Base-by-base conservation (phyloP, 1,284 basidiomycete species). In the Trametes hirsuta region DNA sequence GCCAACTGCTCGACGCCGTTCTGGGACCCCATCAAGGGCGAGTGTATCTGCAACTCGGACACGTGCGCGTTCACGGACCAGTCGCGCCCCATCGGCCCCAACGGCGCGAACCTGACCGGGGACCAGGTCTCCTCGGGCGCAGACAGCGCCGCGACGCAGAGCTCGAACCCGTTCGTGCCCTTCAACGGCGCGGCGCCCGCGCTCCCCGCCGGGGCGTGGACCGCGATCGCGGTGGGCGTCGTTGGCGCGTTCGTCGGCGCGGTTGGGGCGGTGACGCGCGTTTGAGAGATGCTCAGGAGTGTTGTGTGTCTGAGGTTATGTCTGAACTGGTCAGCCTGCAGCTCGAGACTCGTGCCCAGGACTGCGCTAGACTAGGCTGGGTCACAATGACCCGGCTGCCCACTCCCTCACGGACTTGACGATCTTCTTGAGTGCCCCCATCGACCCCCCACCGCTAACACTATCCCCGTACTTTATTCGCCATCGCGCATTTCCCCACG, bases 1-100 rank as follows among this genome's bases (percentile, higher is more conserved):
- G 64, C 79, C 9, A 90, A 91, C 77, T 93, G 91, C 74, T 87
- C 86, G 9, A 92, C 90, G 6, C 80, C 89, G 2, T 91, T 90
- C 80, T 91, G 87, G 88, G 89, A 91, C 73, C 90, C 90, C 4
- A 81, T 91, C 59, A 78, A 67, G 24, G 85, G 84, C 67, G 74
- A 79, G 50, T 93, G 90, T 67, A 75, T 87, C 53, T 92, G 89
- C 74, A 79, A 74, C 1, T 79, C 81, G 2, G 66, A 64, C 51
- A 75, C 73, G 1, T 92, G 90, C 72, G 75, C 79, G 1, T 92
- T 91, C 72, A 73, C 72, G 5, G 89, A 92, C 67, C 72, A 80
- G 52, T 84, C 87, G 11, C 77, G 85, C 58, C 82, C 88, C 5
- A 88, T 93, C 58, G 89, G 88, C 83, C 84, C 88, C 9, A 90